phyloP scores from a whole-genome alignment of 345 rosid species.

The Trapa bicornis region DNA sequence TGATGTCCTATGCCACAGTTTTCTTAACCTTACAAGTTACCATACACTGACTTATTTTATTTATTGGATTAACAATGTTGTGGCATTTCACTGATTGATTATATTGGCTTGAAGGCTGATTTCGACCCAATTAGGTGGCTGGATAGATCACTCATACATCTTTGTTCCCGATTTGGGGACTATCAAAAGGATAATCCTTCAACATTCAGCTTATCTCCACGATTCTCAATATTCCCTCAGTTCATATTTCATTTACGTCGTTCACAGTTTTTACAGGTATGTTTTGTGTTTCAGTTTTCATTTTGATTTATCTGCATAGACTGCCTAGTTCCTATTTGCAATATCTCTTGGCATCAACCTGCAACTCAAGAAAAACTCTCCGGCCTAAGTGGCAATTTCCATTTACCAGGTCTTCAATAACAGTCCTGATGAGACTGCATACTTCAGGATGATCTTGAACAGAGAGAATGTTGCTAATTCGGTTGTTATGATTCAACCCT shows the following conservation, averaged over 20 bases:
- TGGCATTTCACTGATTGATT: conserved; percentile 9
- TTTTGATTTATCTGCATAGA: background rate
- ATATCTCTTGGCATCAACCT: conserved; percentile 1
- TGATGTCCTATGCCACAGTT: no score
- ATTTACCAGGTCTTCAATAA: conserved; percentile 72
- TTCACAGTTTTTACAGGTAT: conserved; percentile 96
- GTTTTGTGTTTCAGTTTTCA: background rate
- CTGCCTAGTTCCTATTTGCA: background rate
- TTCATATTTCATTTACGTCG: conserved; percentile 87
- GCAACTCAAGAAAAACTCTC: background rate
- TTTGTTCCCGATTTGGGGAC: conserved; percentile 81
- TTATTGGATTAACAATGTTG: background rate
- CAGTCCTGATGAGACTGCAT: conserved; percentile 98
- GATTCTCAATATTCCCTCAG: conserved; percentile 77
- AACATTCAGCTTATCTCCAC: conserved; percentile 70
- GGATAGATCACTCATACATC: conserved; percentile 71
- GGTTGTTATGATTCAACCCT: conserved; percentile 92
- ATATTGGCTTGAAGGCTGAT: conserved; percentile 43
- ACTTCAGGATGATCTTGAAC: conserved; percentile 78
- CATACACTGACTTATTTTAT: background rate
- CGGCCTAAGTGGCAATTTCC: conserved; percentile 4
- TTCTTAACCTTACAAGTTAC: background rate
- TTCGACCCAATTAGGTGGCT: conserved; percentile 93
- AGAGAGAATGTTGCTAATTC: conserved; percentile 86
- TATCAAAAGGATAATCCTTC: conserved; percentile 72